Conservation (phyloP, 495 filamentous ascomycete species). For the Neurospora sp. region DNA sequence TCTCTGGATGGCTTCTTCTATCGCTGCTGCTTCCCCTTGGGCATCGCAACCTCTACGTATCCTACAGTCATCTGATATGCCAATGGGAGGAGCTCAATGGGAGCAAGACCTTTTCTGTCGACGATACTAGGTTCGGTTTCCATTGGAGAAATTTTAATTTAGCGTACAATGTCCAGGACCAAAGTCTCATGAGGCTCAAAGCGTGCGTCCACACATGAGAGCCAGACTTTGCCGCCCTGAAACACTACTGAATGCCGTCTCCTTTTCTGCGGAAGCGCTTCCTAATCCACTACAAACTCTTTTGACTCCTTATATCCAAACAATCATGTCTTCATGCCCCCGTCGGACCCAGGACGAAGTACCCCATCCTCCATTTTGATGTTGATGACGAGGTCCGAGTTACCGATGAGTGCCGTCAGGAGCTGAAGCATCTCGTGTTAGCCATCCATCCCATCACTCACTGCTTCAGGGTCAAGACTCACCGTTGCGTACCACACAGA, state of each 20-base stretch:
- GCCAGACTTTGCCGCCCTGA: background rate
- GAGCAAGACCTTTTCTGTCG: background rate
- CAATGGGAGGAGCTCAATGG: background rate
- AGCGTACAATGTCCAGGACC: background rate
- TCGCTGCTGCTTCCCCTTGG: background rate
- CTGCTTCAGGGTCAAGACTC: background rate
- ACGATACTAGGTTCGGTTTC: background rate
- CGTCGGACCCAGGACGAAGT: background rate
- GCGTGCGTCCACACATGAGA: background rate
- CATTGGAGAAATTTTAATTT: background rate
- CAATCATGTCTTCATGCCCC: background rate
- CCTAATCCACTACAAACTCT: background rate
- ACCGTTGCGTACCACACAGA: background rate
- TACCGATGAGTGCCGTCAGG: background rate
- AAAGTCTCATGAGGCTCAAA: background rate
- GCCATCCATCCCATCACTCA: background rate
- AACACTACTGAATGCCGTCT: background rate
- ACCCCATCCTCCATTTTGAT: background rate
- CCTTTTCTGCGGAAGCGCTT: background rate
- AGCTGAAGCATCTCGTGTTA: background rate
- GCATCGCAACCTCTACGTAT: background rate
- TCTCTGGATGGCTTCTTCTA: background rate
- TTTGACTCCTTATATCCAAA: background rate
- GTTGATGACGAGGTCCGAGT: background rate
- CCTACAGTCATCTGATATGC: background rate